A percentile compares a stretch with the other conserved stretches of the same genome.
phyloP scores from a whole-genome alignment of 2,329 filamentous ascomycete genomes.

The Penicillium carneum region DNA sequence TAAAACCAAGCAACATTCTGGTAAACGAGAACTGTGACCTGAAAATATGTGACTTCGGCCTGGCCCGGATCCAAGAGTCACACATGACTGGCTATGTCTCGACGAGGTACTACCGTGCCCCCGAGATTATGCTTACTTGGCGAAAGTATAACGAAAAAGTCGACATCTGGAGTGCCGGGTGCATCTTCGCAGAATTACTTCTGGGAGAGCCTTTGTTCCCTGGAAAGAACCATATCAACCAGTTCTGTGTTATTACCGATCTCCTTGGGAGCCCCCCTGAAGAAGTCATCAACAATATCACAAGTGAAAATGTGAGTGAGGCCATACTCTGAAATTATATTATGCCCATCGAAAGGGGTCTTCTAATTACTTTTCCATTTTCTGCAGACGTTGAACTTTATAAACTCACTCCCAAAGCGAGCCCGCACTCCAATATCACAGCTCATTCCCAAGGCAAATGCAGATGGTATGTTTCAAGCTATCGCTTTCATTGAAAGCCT shows the following conservation, averaged over 20 bases:
- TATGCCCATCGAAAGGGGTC: not conserved
- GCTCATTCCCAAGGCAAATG: slow-evolving; percentile 94
- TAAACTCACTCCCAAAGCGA: slow-evolving; percentile 92
- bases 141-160: slow-evolving; percentile 99
- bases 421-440: slow-evolving; percentile 82
- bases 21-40: slow-evolving; percentile 99
- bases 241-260: slow-evolving; percentile 99
- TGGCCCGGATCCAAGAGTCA: slow-evolving; percentile 95
- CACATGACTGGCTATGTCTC: slow-evolving; percentile 99
- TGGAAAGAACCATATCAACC: slow-evolving; percentile 98
- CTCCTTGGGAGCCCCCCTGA: slow-evolving; percentile 92
- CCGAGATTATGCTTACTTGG: slow-evolving; percentile 99
- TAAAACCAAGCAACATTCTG: slow-evolving; percentile 98
- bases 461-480: slow-evolving; percentile 66
- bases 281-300: slow-evolving; percentile 97
- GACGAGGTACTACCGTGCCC: slow-evolving; percentile 96
- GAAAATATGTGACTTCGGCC: slow-evolving; percentile 98
- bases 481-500: not conserved
- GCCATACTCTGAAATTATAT: not conserved
- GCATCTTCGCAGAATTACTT: slow-evolving; percentile 98
- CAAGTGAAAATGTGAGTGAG: slow-evolving; percentile 84
- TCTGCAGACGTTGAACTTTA: slow-evolving; percentile 84
- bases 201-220: slow-evolving; percentile 97
- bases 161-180: slow-evolving; percentile 98
- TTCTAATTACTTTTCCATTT: not conserved